Base-by-base conservation (phyloP, 495 filamentous ascomycete species). In the Trichoderma gamsii region DNA sequence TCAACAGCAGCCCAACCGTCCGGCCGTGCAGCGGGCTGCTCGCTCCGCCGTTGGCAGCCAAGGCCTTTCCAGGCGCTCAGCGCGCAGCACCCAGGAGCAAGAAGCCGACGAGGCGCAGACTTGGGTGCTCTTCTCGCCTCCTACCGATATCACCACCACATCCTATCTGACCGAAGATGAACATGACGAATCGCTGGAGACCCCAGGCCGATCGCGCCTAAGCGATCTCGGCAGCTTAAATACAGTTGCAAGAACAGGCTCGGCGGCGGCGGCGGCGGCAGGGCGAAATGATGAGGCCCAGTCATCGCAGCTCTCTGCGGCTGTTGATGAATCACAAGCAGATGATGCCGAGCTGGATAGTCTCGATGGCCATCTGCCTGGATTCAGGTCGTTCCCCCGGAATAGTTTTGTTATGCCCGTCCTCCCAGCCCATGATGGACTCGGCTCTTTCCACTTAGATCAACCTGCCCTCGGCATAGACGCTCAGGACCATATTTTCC, bases 41-140 rank as follows among this genome's bases (percentile, higher is more conserved):
- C 83, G 84, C 38, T 82, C 83, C 73, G 77, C 82, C 9, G 41
- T 18, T 56, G 56, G 56, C 27, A 61, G 56, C 27, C 56, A 61
- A 16, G 56, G 56, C 13, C 23, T 32, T 18, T 61, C 56, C 4
- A 49, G 41, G 65, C 46, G 15, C 3, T 52, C 29, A 13, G 43
- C 35, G 52, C 66, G 51, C 66, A 66, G 43, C 23, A 8, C 35
- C 56, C 41, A 44, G 41, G 27, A 52, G 12, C 38, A 66, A 12
- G 51, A 64, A 38, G 72, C 84, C 52, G 86, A 89, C 73, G 90
- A 96, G 65, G 86, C 91, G 4, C 88, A 93, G 74, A 93, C 97
- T 7, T 98, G 95, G 96, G 88, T 99, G 59, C 86, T 99, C 71
- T 99, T 99, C 79, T 92, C 92, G 13, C 92, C 93, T 4, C 81